Percentiles rank a stretch among this genome's conserved stretches.
phyloP scores from a whole-genome alignment of 2,329 filamentous ascomycete genomes.

The Exophiala alcalophila region DNA sequence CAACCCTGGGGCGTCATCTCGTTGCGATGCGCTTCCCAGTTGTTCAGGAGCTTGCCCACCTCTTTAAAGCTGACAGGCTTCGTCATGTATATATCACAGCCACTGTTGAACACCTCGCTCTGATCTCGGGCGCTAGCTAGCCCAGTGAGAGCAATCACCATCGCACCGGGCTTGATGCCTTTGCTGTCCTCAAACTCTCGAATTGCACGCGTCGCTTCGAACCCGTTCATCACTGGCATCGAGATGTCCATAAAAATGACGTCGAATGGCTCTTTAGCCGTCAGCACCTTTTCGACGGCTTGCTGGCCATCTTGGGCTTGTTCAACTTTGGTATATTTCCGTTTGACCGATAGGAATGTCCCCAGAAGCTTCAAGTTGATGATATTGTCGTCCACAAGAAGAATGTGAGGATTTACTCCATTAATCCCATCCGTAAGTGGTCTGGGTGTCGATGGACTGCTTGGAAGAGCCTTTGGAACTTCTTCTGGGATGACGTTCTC shows the following conservation, averaged over 20 bases:
- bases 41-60: slow-evolving; percentile 36
- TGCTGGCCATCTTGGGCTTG: slow-evolving; percentile 41
- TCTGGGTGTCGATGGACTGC: not conserved
- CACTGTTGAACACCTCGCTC: slow-evolving; percentile 35
- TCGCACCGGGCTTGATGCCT: slow-evolving; percentile 19
- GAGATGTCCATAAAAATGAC: slow-evolving; percentile 49
- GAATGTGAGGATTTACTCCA: slow-evolving; percentile 23
- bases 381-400: slow-evolving; percentile 44
- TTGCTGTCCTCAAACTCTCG: slow-evolving; percentile 34
- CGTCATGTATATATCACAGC: slow-evolving; percentile 38
- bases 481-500: slow-evolving; percentile 5
- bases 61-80: slow-evolving; percentile 39
- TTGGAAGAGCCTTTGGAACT: not conserved
- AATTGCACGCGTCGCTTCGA: slow-evolving; percentile 45
- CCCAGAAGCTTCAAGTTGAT: slow-evolving; percentile 42
- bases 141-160: slow-evolving; percentile 39
- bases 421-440: not conserved
- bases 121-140: slow-evolving; percentile 36
- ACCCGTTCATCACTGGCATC: slow-evolving; percentile 49
- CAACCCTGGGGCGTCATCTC: no score
- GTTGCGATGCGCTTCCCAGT: slow-evolving; percentile 27
- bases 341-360: slow-evolving; percentile 38
- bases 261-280: slow-evolving; percentile 34
- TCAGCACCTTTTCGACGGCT: slow-evolving; percentile 39
- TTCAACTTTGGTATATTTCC: slow-evolving; percentile 36